Evolutionary conservation across 2,329 filamentous ascomycete genomes (phyloP).

Genomic region (Sordariomycetes sp.): DNA sequence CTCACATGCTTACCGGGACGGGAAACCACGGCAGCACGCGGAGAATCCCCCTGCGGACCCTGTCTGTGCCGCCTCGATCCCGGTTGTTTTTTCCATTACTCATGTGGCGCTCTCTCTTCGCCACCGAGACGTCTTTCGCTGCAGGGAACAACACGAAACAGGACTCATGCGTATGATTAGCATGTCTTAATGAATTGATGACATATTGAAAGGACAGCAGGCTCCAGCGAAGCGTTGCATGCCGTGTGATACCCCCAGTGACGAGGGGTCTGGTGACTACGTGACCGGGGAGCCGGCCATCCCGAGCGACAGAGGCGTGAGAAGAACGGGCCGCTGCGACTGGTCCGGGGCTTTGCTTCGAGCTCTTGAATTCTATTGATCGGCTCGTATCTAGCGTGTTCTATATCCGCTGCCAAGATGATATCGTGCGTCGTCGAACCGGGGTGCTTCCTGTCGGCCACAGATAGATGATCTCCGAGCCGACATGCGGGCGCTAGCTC

Average conservation of each 20-base stretch:
- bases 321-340: not conserved
- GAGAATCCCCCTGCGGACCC: not conserved
- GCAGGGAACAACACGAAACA: not conserved
- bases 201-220: not conserved
- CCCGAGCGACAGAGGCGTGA: not conserved
- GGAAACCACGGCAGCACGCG: not conserved
- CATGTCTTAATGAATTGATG: slow-evolving; percentile 5
- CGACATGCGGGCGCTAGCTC: not conserved
- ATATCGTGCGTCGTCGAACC: not conserved
- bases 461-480: not conserved
- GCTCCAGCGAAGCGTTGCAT: not conserved
- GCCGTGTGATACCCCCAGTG: not conserved
- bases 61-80: not conserved
- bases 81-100: not conserved
- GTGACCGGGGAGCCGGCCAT: not conserved
- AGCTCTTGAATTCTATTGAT: not conserved
- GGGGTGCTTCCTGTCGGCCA: not conserved
- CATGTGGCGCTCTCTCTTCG: not conserved
- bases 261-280: not conserved
- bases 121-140: not conserved
- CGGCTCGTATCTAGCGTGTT: not conserved
- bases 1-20: not conserved
- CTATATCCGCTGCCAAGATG: not conserved
- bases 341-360: too few species aligned
- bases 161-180: slow-evolving; percentile 3